These are phyloP conservation scores for Yamadazyma taylorii DNA, from an alignment of 1,139 yeast species.

Conservation along the genomic window DNA sequence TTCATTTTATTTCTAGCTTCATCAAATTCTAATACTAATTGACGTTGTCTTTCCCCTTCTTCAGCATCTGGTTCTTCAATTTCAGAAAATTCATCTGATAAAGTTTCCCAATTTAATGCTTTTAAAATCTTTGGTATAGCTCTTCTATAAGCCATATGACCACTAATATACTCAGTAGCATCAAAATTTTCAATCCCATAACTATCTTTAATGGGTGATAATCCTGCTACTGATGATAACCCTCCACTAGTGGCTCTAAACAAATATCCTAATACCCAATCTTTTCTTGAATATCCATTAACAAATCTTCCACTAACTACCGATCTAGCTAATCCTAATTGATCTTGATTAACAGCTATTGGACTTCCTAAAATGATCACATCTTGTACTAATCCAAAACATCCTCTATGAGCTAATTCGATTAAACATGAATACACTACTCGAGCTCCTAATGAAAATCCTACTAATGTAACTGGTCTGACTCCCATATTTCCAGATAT, in stretches of 20 bases:
- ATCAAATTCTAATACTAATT: constrained; percentile 79
- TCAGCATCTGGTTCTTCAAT: constrained; percentile 97
- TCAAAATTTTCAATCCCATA: constrained; percentile 80
- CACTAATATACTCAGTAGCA: constrained; percentile 83
- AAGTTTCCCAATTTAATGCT: constrained; percentile 72
- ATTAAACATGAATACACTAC: constrained; percentile 87
- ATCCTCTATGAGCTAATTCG: constrained; percentile 84
- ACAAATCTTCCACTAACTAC: constrained; percentile 90
- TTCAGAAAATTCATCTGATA: constrained; percentile 90
- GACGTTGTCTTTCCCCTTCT: constrained; percentile 76
- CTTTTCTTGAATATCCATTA: constrained; percentile 88
- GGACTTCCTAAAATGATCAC: constrained; percentile 92
- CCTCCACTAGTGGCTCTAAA: constrained; percentile 98
- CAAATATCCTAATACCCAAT: constrained; percentile 94
- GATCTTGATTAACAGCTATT: constrained; percentile 73
- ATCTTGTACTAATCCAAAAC: constrained; percentile 85
- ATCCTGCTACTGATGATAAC: constrained; percentile 83
- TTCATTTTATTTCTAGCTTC: constrained; percentile 70
- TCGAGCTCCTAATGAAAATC: constrained; percentile 92
- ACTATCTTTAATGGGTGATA: constrained; percentile 67
- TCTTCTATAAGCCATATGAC: constrained; percentile 95
- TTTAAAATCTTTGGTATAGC: constrained; percentile 82
- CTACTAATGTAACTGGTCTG: constrained; percentile 88
- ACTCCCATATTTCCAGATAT: constrained; percentile 87
- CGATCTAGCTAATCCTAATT: constrained; percentile 74